Evolutionary conservation across 805 yeast species (phyloP).

Genomic region (Candida krabiensis): DNA sequence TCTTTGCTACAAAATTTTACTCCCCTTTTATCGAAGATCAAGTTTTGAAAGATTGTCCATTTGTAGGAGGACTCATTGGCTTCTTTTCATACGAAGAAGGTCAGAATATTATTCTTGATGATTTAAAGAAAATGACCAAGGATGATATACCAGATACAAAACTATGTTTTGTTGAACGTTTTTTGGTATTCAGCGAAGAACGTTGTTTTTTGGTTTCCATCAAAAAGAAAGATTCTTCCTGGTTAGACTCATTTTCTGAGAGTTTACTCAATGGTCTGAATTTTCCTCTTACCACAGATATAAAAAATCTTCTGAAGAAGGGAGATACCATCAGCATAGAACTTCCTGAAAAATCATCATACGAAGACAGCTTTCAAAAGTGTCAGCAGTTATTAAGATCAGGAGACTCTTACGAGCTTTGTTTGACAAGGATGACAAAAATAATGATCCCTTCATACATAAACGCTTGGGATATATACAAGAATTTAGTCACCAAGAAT

Average conservation of each 20-base stretch:
- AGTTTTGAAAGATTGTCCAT: constrained; percentile 54
- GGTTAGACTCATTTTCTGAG: constrained; percentile 31
- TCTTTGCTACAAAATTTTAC: constrained; percentile 41
- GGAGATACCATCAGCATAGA: constrained; percentile 30
- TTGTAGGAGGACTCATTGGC: constrained; percentile 91
- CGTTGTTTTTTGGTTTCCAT: constrained; percentile 56
- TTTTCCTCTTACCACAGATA: constrained; percentile 3
- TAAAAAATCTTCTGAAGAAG: constrained; percentile 1
- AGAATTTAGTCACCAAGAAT: constrained; percentile 64
- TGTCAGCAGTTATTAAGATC: constrained; percentile 68
- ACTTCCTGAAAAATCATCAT: constrained; percentile 54
- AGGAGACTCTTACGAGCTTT: constrained; percentile 93
- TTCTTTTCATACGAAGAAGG: constrained; percentile 89
- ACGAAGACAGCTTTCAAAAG: constrained; percentile 51
- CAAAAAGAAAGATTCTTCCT: constrained; percentile 36
- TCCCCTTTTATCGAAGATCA: constrained; percentile 28
- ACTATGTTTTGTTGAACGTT: constrained; percentile 67
- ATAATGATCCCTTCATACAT: constrained; percentile 50
- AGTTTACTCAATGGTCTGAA: neutral
- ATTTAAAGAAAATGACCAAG: constrained; percentile 39
- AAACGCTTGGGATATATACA: constrained; percentile 78
- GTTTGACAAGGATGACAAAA: constrained; percentile 77
- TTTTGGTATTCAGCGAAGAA: constrained; percentile 54
- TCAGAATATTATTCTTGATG: constrained; percentile 38
- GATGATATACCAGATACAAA: constrained; percentile 67